These are phyloP conservation scores for Silybum marianum DNA, from an alignment of 129 eudicot genomes.

Conservation along the genomic window DNA sequence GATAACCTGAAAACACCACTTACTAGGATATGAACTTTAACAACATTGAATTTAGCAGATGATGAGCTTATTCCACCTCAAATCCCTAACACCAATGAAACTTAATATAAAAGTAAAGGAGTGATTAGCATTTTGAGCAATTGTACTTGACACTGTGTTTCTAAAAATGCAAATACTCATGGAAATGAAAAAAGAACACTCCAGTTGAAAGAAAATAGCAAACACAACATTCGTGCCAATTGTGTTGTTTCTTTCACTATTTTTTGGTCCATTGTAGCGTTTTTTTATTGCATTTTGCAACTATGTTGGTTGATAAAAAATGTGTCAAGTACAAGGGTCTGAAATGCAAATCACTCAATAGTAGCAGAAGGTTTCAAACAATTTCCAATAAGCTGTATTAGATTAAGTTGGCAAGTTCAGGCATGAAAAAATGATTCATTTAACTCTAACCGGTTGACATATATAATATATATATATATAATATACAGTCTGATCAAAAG, in stretches of 20 bases:
- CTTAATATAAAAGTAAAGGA: neutral
- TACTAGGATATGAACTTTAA: neutral
- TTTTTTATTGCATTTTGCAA: neutral
- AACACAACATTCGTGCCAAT: neutral
- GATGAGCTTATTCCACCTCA: constrained; percentile 19
- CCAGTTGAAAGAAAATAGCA: neutral
- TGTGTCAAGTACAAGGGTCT: neutral
- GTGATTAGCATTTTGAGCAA: constrained; percentile 5
- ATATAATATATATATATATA: neutral
- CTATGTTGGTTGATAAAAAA: neutral
- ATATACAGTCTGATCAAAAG: neutral
- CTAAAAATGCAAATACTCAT: constrained; percentile 8
- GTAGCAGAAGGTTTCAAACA: neutral
- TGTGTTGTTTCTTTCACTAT: neutral
- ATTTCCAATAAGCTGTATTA: neutral
- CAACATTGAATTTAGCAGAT: neutral
- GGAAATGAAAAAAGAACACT: constrained; percentile 2
- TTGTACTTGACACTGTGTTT: constrained; percentile 9
- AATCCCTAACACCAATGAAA: constrained; percentile 13
- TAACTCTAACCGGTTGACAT: neutral
- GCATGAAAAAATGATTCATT: neutral
- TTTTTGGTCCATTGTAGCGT: neutral
- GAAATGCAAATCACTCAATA: neutral
- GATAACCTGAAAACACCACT: constrained; percentile 5
- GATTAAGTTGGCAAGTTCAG: neutral